These are phyloP conservation scores for Chlorella sp. DNA, from an alignment of 139 green algal genomes.

Conservation along the genomic window DNA sequence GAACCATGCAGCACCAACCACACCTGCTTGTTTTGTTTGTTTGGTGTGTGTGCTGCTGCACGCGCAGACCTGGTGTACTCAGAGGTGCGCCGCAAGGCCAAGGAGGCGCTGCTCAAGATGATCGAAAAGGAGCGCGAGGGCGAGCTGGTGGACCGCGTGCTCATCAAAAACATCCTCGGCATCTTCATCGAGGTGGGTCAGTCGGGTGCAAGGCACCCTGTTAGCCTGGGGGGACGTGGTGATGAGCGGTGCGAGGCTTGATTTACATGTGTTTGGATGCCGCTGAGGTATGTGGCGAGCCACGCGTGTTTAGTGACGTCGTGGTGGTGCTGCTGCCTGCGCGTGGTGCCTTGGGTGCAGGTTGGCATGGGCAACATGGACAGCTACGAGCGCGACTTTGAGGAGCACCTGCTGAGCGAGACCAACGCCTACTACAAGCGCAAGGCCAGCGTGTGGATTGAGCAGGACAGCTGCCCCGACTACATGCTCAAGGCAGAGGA, in stretches of 20 bases:
- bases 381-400: conserved; percentile 94
- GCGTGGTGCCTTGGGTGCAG: conserved; percentile 5
- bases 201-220: no score
- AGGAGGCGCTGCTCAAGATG: conserved; percentile 71
- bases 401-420: conserved; percentile 74
- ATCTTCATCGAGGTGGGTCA: conserved; percentile 93
- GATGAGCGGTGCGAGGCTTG: no score
- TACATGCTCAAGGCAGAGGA: conserved; percentile 95
- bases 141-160: conserved; percentile 80
- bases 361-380: conserved; percentile 91
- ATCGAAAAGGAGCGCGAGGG: conserved; percentile 89
- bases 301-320: no score
- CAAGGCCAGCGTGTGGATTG: conserved; percentile 46
- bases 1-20: no score
- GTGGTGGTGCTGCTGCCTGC: no score
- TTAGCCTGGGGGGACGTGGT: no score
- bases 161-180: conserved; percentile 93
- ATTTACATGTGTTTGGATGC: no score
- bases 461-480: conserved; percentile 91
- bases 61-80: conserved; percentile 81
- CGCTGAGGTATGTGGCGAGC: no score
- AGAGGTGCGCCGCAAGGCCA: conserved; percentile 57
- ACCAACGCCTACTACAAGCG: conserved; percentile 81
- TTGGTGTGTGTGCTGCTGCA: no score
- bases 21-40: no score